Conservation (phyloP, 176 grass and related monocot species). For the Rhynchospora breviuscula region DNA sequence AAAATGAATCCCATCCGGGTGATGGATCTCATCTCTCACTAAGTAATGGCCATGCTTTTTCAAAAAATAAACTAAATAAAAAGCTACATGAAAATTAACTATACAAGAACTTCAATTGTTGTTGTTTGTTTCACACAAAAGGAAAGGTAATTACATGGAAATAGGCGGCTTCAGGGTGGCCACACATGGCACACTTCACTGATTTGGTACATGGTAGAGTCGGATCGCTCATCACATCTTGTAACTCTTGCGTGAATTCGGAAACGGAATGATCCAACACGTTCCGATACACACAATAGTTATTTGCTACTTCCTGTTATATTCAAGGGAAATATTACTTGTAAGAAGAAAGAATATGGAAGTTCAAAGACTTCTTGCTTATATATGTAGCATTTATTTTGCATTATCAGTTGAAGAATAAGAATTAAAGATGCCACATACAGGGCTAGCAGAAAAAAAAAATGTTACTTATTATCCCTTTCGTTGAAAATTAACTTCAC, state of each 20-base stretch:
- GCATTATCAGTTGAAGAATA: neutral
- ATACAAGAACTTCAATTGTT: neutral
- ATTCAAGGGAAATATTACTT: neutral
- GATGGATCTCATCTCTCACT: neutral
- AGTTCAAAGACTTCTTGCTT: neutral
- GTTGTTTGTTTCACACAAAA: neutral
- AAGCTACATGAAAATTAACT: neutral
- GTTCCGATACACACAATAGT: constrained; percentile 45
- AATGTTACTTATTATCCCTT: neutral
- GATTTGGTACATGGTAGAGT: constrained; percentile 52
- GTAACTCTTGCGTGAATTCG: constrained; percentile 47
- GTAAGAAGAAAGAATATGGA: neutral
- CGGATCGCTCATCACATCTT: constrained; percentile 49
- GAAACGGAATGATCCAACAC: constrained; percentile 40
- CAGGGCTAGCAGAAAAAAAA: neutral
- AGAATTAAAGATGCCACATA: neutral
- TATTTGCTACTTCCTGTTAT: constrained; percentile 44
- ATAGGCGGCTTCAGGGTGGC: constrained; percentile 65
- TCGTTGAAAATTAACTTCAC: neutral
- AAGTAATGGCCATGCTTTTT: neutral
- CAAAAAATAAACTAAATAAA: neutral
- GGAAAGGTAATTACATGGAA: constrained; percentile 37
- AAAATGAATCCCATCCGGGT: neutral
- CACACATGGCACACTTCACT: constrained; percentile 39
- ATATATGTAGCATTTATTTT: neutral